Evolutionary conservation across 2,329 filamentous ascomycete species (phyloP).

Genomic region (Huntiella bhutanensis): DNA sequence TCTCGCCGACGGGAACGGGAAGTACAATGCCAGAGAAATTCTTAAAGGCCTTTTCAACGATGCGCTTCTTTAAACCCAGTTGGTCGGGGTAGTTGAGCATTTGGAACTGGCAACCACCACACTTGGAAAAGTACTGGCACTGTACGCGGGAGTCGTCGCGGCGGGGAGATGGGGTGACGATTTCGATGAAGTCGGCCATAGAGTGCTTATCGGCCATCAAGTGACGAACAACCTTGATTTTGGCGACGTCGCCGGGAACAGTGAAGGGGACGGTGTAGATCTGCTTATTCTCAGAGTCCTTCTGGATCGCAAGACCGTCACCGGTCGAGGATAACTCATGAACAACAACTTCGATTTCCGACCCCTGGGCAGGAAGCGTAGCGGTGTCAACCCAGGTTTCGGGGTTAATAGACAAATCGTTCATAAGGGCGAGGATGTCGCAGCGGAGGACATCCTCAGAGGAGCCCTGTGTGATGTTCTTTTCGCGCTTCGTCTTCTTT

Average conservation of each 20-base stretch:
- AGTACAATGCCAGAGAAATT: constrained; percentile 64
- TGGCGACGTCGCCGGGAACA: constrained; percentile 64
- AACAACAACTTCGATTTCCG: constrained; percentile 69
- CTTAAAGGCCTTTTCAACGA: constrained; percentile 77
- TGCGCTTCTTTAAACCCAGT: constrained; percentile 61
- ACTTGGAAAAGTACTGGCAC: constrained; percentile 74
- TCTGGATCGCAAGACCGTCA: constrained; percentile 63
- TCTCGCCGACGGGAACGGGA: constrained; percentile 64
- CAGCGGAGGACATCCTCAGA: constrained; percentile 46
- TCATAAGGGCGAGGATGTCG: constrained; percentile 40
- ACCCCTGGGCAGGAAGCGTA: constrained; percentile 43
- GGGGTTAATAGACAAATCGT: constrained; percentile 19
- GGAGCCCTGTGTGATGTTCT: constrained; percentile 41
- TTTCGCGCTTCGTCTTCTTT: constrained; percentile 35
- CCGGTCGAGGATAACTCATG: constrained; percentile 73
- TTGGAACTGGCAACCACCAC: constrained; percentile 91
- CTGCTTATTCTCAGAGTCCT: constrained; percentile 28
- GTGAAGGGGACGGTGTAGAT: constrained; percentile 81
- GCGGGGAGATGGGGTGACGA: constrained; percentile 51
- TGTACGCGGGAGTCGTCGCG: constrained; percentile 60
- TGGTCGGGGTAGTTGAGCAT: constrained; percentile 85
- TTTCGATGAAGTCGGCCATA: constrained; percentile 62
- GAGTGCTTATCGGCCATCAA: constrained; percentile 46
- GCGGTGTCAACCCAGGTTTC: constrained; percentile 15
- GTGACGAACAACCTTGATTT: constrained; percentile 63